Evolutionary conservation across 495 filamentous ascomycete genomes (phyloP), one percentile per base, ranked within the genome.

Genomic region (Aspergillus indologenus): DNA sequence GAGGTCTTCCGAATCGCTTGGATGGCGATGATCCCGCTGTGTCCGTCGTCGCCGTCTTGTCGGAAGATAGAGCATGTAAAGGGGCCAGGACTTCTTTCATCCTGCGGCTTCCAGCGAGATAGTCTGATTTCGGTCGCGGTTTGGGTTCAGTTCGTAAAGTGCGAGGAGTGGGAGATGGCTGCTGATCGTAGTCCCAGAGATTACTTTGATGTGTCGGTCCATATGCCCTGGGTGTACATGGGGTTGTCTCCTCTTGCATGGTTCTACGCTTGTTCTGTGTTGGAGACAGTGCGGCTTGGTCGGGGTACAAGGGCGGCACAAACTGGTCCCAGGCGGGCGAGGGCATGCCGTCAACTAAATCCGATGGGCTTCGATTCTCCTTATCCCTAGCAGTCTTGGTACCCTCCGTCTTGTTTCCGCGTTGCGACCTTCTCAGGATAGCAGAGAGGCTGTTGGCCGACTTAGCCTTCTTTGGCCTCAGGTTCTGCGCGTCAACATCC

Each of bases 281-380:
- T 15, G 63, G 70, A 26, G 65, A 71, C 7, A 66, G 67, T 45
- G 53, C 68, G 2, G 73, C 68, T 19, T 74, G 69, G 46, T 79
- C 76, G 42, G 74, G 71, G 44, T 78, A 64, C 14, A 72, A 71
- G 57, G 73, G 77, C 5, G 75, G 75, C 22, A 83, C 71, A 66
- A 89, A 92, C 65, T 92, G 87, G 2, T 86, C 83, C 79, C 90
- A 96, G 22, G 91, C 87, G 3, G 92, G 91, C 19, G 90, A 87
- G 24, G 83, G 77, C 62, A 82, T 70, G 46, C 76, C 68, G 53
- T 71, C 71, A 52, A 74, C 70, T 47, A 81, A 70, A 51, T 75
- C 68, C 8, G 75, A 65, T 14, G 85, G 83, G 53, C 80, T 78
- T 15, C 81, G 77, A 65, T 96, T 95, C 70, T 95, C 91, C 67